Base-by-base conservation (phyloP, 2,329 filamentous ascomycete species). In the Blastomyces emzantsi region DNA sequence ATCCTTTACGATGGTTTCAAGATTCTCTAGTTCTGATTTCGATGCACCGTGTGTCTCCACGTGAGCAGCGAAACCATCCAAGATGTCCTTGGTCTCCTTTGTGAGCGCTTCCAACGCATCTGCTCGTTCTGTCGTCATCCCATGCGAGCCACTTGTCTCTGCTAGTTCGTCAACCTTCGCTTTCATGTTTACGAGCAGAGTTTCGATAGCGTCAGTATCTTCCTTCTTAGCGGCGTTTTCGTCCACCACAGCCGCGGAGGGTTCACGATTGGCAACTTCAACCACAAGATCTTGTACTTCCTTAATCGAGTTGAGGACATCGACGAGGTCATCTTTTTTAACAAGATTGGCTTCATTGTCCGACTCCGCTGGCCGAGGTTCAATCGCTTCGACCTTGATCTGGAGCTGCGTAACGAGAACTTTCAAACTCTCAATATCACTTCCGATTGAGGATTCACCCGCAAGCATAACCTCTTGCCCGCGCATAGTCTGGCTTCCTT, bases 171-270 rank as follows among this genome's bases (percentile, higher is more conserved):
- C 93, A 11, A 97, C 80, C 57, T 90, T 90, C 5, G 88, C 86
- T 73, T 97, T 97, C 41, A 92, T 92, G 73, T 96, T 96, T 52
- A 89, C 86, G 15, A 97, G 82, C 59, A 97, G 86, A 0, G 89
- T 95, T 75, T 97, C 93, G 64, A 97, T 92, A 13, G 91, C 91
- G 66, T 93, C 86, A 0, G 92, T 90, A 69, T 97, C 92, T 68
- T 96, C 91, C 72, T 90, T 90, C 41, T 82, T 86, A 6, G 88
- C 87, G 2, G 81, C 74, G 47, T 86, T 85, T 58, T 83, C 80
- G 17, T 77, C 72, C 13, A 68, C 66, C 33, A 69, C 66, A n/a
- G 55, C 43, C 0, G 55, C 4, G n/a, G 17, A 25, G 7, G 59
- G 47, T 49, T 66, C 65, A 36, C 61, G 66, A 60, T 64, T 67